These are phyloP conservation scores for Cercospora citrullina DNA, from an alignment of 2,329 filamentous ascomycete genomes.

Conservation along the genomic window DNA sequence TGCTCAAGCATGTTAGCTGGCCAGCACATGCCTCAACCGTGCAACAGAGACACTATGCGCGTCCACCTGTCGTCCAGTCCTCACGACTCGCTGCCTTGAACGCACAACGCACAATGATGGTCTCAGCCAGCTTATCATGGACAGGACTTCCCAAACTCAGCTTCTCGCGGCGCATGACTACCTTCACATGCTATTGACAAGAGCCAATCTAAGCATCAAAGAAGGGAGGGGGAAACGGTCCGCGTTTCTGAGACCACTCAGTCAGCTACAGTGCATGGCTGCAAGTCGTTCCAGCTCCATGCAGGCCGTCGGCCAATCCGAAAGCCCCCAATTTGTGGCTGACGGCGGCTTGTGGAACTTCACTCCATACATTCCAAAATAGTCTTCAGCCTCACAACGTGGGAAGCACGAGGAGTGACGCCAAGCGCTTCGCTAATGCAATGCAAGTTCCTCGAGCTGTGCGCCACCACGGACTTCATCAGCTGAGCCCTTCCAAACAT, in stretches of 20 bases:
- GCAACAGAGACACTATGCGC: neutral
- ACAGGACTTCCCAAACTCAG: neutral
- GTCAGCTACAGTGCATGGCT: neutral
- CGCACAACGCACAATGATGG: neutral
- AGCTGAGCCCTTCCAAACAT: constrained; percentile 6
- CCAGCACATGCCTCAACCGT: neutral
- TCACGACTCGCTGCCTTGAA: neutral
- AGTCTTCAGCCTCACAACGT: neutral
- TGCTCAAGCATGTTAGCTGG: neutral
- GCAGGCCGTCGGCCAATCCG: constrained; percentile 3
- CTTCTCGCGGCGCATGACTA: neutral
- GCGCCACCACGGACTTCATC: neutral
- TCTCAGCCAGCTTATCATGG: neutral
- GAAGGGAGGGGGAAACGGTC: neutral
- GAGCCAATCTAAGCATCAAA: neutral
- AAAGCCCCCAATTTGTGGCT: neutral
- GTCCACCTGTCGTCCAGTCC: no score
- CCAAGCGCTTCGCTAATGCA: constrained; percentile 3
- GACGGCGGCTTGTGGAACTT: neutral
- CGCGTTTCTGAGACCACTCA: neutral
- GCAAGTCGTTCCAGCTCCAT: neutral
- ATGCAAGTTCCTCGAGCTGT: constrained; percentile 1
- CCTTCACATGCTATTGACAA: neutral
- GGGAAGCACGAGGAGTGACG: neutral
- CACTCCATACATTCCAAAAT: neutral